These are phyloP conservation scores for Solanum tarijense DNA, from an alignment of 257 asterid species.

Conservation along the genomic window DNA sequence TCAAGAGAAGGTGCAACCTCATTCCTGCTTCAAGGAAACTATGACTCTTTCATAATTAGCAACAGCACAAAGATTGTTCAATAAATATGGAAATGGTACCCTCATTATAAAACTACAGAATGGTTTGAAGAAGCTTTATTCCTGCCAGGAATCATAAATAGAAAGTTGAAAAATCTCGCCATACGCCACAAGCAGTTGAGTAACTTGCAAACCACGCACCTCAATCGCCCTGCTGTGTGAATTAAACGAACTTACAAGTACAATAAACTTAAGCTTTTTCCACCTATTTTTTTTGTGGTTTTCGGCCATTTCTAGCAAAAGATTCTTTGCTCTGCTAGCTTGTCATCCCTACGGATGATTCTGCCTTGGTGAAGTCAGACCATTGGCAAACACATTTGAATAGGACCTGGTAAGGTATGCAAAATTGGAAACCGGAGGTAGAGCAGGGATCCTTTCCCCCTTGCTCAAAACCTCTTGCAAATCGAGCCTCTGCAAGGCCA, in stretches of 20 bases:
- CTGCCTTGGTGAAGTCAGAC: constrained; percentile 48
- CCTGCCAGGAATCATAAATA: neutral
- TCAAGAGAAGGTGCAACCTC: neutral
- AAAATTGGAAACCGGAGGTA: constrained; percentile 73
- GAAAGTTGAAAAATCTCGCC: neutral
- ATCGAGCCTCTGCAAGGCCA: constrained; percentile 70
- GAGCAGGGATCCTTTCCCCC: constrained; percentile 69
- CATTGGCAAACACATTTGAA: constrained; percentile 65
- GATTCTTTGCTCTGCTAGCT: neutral
- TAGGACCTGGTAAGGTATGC: constrained; percentile 72
- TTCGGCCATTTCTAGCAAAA: neutral
- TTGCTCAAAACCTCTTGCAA: constrained; percentile 57
- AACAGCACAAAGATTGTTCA: neutral
- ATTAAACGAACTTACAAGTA: neutral
- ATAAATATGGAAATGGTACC: neutral
- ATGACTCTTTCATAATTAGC: neutral
- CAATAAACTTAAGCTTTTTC: neutral
- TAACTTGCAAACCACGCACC: neutral
- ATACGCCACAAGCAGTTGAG: neutral
- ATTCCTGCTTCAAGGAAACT: neutral
- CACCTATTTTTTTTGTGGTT: neutral
- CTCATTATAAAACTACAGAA: neutral
- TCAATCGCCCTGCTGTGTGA: neutral
- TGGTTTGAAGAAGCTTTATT: neutral
- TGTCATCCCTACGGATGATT: neutral